These are phyloP conservation scores for Balamuthia mandrillaris DNA, from an alignment of 208 protist genomes.

Conservation along the genomic window DNA sequence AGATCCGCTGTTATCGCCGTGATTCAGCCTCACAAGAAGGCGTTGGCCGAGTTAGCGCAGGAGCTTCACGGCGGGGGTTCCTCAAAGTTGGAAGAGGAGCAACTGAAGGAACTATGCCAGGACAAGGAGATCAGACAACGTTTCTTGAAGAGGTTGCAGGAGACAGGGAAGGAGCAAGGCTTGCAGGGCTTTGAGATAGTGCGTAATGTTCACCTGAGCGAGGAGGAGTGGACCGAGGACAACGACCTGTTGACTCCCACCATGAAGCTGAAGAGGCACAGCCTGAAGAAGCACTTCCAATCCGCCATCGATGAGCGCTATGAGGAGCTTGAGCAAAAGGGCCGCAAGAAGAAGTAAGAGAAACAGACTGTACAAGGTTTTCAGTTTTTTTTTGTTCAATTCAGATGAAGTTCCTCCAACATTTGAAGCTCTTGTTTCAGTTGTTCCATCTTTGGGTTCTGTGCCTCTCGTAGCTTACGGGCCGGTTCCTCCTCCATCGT, in stretches of 20 bases:
- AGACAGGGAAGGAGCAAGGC: neutral
- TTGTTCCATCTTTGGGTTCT: too few species aligned
- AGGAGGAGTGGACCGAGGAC: conserved; percentile 1
- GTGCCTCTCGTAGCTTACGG: too few species aligned
- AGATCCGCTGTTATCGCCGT: neutral
- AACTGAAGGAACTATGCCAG: neutral
- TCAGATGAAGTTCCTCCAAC: too few species aligned
- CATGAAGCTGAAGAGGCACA: conserved; percentile 16
- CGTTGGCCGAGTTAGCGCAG: neutral
- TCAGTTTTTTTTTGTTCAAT: too few species aligned
- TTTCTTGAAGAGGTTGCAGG: neutral
- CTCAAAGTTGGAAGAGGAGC: neutral
- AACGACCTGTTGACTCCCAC: conserved; percentile 15
- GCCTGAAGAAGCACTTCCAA: neutral
- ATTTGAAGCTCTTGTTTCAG: too few species aligned
- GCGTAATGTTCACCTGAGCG: neutral
- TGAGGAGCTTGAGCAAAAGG: neutral
- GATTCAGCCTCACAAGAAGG: neutral
- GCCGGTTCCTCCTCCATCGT: too few species aligned
- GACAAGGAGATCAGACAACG: neutral
- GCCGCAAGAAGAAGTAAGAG: too few species aligned
- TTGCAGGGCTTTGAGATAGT: neutral
- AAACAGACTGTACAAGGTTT: too few species aligned
- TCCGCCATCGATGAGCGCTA: neutral
- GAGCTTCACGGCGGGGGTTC: neutral